Percentiles rank a stretch among this genome's conserved stretches.
phyloP scores from a whole-genome alignment of 1,284 basidiomycete genomes.

The Apiotrichum gracile region DNA sequence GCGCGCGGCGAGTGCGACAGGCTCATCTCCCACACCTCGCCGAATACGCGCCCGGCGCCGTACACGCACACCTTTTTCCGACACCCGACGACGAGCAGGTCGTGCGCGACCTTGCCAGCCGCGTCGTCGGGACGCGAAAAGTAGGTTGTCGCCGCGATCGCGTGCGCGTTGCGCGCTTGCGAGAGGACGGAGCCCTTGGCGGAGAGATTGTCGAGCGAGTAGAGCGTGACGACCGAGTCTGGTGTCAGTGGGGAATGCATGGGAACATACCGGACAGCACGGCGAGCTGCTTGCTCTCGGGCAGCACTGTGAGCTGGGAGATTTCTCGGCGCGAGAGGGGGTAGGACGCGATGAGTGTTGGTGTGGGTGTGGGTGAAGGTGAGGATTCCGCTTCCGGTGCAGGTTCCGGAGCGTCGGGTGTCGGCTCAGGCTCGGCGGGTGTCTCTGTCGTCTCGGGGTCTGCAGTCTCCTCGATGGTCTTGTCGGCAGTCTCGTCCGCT shows the following conservation, averaged over 20 bases:
- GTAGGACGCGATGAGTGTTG: conserved; percentile 49
- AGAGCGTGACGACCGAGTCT: conserved; percentile 45
- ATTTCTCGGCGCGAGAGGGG: conserved; percentile 65
- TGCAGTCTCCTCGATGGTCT: conserved; percentile 10
- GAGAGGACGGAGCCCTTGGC: conserved; percentile 61
- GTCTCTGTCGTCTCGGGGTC: conserved; percentile 19
- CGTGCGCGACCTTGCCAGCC: conserved; percentile 58
- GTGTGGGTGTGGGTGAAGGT: background rate
- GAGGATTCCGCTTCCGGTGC: background rate
- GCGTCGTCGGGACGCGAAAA: conserved; percentile 8
- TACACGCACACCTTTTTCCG: conserved; percentile 73
- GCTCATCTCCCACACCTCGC: conserved; percentile 53
- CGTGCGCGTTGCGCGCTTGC: conserved; percentile 71
- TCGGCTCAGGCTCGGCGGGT: background rate
- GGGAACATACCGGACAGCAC: conserved; percentile 63
- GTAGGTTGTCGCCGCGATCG: conserved; percentile 57
- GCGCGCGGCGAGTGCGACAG: conserved; percentile 77
- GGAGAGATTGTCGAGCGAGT: conserved; percentile 58
- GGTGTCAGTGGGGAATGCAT: conserved; percentile 3
- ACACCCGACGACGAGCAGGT: conserved; percentile 70
- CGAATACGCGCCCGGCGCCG: conserved; percentile 19
- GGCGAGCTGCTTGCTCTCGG: conserved; percentile 73
- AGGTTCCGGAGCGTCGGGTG: background rate
- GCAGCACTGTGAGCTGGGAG: conserved; percentile 77
- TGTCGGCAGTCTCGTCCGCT: background rate